Evolutionary conservation across 768 basidiomycete genomes (phyloP).

Genomic region (Termitomyces sp.): DNA sequence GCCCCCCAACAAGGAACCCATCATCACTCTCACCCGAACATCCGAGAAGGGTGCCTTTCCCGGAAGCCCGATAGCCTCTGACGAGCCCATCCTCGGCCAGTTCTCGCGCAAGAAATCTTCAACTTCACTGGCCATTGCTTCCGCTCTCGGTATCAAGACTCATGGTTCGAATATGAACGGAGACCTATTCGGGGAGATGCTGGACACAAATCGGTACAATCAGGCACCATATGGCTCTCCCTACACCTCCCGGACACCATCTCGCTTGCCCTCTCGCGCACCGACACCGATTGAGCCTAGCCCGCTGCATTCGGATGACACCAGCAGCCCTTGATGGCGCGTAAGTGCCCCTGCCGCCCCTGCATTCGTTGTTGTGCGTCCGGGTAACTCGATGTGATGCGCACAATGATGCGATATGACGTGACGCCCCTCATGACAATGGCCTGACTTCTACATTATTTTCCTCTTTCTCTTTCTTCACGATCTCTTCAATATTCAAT

Average conservation of each 20-base stretch:
- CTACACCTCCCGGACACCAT: conserved; percentile 29
- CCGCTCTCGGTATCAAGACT: conserved; percentile 37
- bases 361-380: neutral
- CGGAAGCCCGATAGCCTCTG: conserved; percentile 33
- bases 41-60: conserved; percentile 23
- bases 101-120: conserved; percentile 41
- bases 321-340: conserved; percentile 7
- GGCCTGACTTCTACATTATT: conserved; percentile 3
- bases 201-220: conserved; percentile 31
- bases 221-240: conserved; percentile 37
- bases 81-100: conserved; percentile 57
- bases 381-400: neutral
- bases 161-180: conserved; percentile 10
- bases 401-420: conserved; percentile 1
- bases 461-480: neutral
- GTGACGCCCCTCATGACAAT: conserved; percentile 10
- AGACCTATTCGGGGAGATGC: conserved; percentile 19
- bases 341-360: neutral
- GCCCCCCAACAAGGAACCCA: conserved; percentile 33
- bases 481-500: neutral
- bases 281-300: conserved; percentile 21
- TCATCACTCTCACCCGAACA: conserved; percentile 19
- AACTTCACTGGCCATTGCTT: conserved; percentile 43
- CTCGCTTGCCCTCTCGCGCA: conserved; percentile 25
- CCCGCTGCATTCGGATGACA: conserved; percentile 10